Evolutionary conservation across 495 filamentous ascomycete genomes (phyloP).

Genomic region (Evansstolkia leycettana): DNA sequence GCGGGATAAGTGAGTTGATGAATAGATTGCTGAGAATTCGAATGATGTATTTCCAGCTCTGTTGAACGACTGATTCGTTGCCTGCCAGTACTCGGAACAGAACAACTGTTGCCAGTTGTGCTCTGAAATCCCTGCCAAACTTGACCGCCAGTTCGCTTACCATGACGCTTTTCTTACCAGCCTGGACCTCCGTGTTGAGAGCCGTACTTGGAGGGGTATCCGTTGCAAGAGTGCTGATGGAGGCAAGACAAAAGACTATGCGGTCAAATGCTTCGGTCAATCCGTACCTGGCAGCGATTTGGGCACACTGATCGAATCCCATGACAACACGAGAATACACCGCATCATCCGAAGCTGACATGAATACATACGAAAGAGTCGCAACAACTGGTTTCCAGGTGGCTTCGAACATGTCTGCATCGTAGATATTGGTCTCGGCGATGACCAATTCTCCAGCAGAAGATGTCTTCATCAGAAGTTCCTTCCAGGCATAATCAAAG

Average conservation of each 20-base stretch:
- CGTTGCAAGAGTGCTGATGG: constrained; percentile 76
- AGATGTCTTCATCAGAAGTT: constrained; percentile 77
- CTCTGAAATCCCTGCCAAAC: constrained; percentile 87
- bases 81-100: constrained; percentile 80
- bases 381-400: constrained; percentile 94
- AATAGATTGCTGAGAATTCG: constrained; percentile 93
- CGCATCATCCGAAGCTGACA: constrained; percentile 96
- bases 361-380: constrained; percentile 94
- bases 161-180: constrained; percentile 87
- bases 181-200: constrained; percentile 94
- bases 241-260: constrained; percentile 76
- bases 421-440: constrained; percentile 87
- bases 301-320: constrained; percentile 91
- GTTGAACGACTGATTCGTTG: constrained; percentile 61
- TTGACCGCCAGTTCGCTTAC: constrained; percentile 96
- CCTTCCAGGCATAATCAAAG: constrained; percentile 96
- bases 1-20: constrained; percentile 83
- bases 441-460: constrained; percentile 59
- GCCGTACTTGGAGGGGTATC: constrained; percentile 64
- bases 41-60: constrained; percentile 79
- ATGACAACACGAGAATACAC: constrained; percentile 88
- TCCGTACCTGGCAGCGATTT: constrained; percentile 78
- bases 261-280: constrained; percentile 82
- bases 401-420: constrained; percentile 93
- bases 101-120: constrained; percentile 85